Conservation (phyloP, 805 yeast species). For the Kurtzmaniella fragi region DNA sequence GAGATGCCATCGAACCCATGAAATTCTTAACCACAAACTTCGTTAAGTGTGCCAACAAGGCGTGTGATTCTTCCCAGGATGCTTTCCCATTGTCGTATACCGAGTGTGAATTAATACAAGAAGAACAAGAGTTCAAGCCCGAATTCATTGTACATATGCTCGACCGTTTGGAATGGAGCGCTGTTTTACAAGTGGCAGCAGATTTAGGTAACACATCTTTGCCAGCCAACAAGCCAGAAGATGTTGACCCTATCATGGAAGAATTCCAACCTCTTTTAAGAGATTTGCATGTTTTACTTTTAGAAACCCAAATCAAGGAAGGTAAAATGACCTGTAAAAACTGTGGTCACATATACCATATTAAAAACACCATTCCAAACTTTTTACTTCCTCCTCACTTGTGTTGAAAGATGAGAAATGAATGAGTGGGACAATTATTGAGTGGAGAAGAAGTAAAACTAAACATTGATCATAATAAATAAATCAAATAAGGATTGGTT, state of each 20-base stretch:
- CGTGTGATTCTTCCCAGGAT: constrained; percentile 67
- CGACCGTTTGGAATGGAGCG: constrained; percentile 85
- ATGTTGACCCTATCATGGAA: constrained; percentile 48
- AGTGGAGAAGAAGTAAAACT: no score
- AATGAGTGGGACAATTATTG: no score
- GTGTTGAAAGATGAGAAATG: constrained; percentile 30
- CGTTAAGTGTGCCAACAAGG: constrained; percentile 85
- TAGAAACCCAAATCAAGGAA: constrained; percentile 82
- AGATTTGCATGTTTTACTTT: constrained; percentile 71
- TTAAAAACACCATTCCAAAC: constrained; percentile 92
- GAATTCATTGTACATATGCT: constrained; percentile 73
- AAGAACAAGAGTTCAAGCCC: constrained; percentile 77
- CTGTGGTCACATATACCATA: constrained; percentile 83
- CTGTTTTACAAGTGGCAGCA: constrained; percentile 67
- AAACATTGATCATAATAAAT: no score
- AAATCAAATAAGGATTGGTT: no score
- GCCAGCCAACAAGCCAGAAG: constrained; percentile 59
- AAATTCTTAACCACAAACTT: constrained; percentile 94
- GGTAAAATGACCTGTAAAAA: constrained; percentile 87
- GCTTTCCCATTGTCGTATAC: constrained; percentile 77
- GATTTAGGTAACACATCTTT: constrained; percentile 59
- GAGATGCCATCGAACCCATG: constrained; percentile 39
- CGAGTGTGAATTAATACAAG: constrained; percentile 66
- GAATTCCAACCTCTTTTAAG: constrained; percentile 51
- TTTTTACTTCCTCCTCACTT: constrained; percentile 92